phyloP scores from a whole-genome alignment of 768 basidiomycete species.

The Dioszegia hungarica region DNA sequence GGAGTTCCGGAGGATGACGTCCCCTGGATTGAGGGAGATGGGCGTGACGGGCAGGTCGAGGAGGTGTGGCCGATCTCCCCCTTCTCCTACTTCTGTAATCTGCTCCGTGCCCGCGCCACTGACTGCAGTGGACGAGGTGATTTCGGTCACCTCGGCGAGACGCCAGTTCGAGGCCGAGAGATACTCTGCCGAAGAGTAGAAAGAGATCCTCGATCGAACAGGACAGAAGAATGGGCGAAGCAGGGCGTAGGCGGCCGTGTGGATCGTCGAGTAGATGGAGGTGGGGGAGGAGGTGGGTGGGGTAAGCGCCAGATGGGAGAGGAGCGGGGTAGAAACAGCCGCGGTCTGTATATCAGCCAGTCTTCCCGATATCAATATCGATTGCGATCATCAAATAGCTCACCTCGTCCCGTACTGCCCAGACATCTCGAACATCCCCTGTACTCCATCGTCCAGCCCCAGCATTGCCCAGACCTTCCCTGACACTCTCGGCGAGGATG shows the following conservation, averaged over 20 bases:
- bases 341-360: neutral
- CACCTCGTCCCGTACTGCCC: neutral
- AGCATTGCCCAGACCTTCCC: constrained; percentile 15
- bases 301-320: constrained; percentile 22
- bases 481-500: constrained; percentile 16
- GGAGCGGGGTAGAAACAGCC: neutral
- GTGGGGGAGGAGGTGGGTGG: constrained; percentile 10
- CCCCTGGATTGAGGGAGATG: constrained; percentile 27
- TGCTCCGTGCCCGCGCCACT: no score
- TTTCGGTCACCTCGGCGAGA: constrained; percentile 7
- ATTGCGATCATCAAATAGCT: no score
- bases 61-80: constrained; percentile 19
- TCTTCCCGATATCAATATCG: neutral
- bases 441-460: neutral
- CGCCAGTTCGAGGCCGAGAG: constrained; percentile 34
- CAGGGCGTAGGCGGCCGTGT: constrained; percentile 27
- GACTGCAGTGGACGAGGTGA: neutral
- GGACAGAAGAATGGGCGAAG: constrained; percentile 34
- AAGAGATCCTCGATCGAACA: constrained; percentile 23
- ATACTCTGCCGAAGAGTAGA: constrained; percentile 28
- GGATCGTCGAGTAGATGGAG: constrained; percentile 14
- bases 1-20: constrained; percentile 31
- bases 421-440: neutral
- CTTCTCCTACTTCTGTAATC: no score
- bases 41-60: neutral